Conservation (phyloP, 345 rosid genomes). For the Murraya paniculata region DNA sequence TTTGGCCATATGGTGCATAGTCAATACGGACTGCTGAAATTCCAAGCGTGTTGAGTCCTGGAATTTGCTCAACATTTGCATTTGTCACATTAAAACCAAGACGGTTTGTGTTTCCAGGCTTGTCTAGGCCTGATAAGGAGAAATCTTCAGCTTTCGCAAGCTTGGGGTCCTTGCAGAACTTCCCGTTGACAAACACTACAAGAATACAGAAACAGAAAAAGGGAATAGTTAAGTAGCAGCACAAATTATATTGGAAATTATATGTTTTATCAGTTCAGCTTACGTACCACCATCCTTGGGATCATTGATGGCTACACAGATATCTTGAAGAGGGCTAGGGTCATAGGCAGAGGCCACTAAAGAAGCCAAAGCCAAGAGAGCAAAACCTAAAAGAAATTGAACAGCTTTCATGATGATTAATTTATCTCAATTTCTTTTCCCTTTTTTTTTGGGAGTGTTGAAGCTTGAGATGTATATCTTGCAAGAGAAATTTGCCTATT, state of each 20-base stretch:
- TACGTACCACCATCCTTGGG: neutral
- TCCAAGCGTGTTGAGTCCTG: constrained; percentile 35
- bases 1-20: constrained; percentile 23
- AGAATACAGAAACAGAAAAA: neutral
- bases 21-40: constrained; percentile 29
- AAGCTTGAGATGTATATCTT: neutral
- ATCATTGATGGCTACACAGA: constrained; percentile 26
- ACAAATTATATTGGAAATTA: no score
- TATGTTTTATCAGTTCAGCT: no score
- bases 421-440: neutral
- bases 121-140: constrained; percentile 19
- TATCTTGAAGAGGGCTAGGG: constrained; percentile 30
- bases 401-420: constrained; percentile 9
- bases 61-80: constrained; percentile 10
- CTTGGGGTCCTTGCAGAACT: constrained; percentile 38
- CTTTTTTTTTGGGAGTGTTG: neutral
- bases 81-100: constrained; percentile 17
- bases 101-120: constrained; percentile 12
- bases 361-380: constrained; percentile 16
- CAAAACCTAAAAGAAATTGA: neutral
- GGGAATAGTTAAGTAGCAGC: no score
- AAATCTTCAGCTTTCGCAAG: constrained; percentile 22
- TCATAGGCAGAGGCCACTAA: constrained; percentile 18
- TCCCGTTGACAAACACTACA: constrained; percentile 31
- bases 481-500: neutral